These are phyloP conservation scores for Chrysochromulina parva DNA, from an alignment of 78 protist species.

Conservation along the genomic window DNA sequence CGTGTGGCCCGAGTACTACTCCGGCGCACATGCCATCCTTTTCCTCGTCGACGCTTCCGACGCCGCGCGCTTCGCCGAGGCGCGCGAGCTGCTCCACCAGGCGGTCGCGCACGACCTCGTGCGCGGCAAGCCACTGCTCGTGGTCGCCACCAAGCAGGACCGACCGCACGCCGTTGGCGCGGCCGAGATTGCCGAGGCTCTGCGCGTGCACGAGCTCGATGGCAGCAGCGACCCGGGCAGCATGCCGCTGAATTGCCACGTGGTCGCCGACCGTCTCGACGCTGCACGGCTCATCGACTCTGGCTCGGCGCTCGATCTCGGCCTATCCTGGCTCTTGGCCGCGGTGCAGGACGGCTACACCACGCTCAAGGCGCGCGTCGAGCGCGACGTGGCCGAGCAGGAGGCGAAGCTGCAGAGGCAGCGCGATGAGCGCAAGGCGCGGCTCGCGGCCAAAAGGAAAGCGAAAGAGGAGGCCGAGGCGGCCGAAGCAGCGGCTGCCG, in stretches of 20 bases:
- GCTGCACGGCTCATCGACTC: neutral
- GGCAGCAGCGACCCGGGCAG: neutral
- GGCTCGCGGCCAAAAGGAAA: neutral
- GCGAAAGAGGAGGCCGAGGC: neutral
- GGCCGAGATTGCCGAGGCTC: neutral
- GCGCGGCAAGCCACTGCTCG: constrained; percentile 43
- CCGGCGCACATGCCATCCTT: constrained; percentile 36
- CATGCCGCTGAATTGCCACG: neutral
- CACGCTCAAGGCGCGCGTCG: neutral
- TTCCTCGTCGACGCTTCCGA: constrained; percentile 54
- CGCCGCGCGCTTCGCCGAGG: constrained; percentile 17
- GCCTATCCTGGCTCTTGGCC: neutral
- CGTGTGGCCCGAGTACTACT: constrained; percentile 36
- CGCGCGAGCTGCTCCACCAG: neutral
- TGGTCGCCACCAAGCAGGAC: constrained; percentile 54
- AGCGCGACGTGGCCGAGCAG: neutral
- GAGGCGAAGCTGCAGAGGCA: neutral
- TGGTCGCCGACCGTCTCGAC: neutral
- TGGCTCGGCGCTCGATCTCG: neutral
- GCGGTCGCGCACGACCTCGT: neutral
- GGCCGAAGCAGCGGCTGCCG: too few species aligned
- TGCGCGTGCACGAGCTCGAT: neutral
- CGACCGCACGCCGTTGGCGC: neutral
- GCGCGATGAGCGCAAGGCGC: constrained; percentile 8
- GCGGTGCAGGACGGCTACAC: neutral